phyloP scores from a whole-genome alignment of 805 yeast species.

The Pichia gijzeniarum region DNA sequence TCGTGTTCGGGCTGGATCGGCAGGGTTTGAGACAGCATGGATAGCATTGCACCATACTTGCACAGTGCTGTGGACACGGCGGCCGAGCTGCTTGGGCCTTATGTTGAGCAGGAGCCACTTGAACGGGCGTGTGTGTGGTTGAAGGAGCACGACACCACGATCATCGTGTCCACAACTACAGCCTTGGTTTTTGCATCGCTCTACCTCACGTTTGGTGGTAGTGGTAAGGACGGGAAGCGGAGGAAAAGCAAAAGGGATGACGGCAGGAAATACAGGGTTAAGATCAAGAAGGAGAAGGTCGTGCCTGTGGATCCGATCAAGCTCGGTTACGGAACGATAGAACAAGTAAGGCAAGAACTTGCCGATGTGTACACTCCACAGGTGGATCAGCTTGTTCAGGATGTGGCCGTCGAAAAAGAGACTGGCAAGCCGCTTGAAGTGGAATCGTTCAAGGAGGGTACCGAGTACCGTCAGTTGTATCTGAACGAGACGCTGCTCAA shows the following conservation, averaged over 20 bases:
- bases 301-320: conserved; percentile 19
- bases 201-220: conserved; percentile 5
- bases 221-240: conserved; percentile 9
- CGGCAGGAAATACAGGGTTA: conserved; percentile 1
- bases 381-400: conserved; percentile 6
- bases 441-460: conserved; percentile 22
- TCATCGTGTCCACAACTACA: conserved; percentile 14
- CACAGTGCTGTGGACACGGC: neutral
- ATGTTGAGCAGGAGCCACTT: conserved; percentile 5
- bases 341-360: neutral
- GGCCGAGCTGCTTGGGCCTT: neutral
- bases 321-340: conserved; percentile 14
- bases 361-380: conserved; percentile 1
- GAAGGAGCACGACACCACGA: conserved; percentile 14
- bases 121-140: conserved; percentile 7
- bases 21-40: too few relatives aligned
- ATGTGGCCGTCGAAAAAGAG: neutral
- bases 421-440: neutral
- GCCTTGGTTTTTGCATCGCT: conserved; percentile 11
- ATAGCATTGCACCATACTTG: conserved; percentile 5
- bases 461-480: conserved; percentile 45
- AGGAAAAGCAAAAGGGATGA: conserved; percentile 7
- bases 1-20: too few relatives aligned
- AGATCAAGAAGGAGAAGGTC: conserved; percentile 9
- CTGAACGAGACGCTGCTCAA: conserved; percentile 65